A percentile compares a stretch with the other conserved stretches of the same genome.
phyloP scores from a whole-genome alignment of 768 basidiomycete species.

The Collybia sp. region DNA sequence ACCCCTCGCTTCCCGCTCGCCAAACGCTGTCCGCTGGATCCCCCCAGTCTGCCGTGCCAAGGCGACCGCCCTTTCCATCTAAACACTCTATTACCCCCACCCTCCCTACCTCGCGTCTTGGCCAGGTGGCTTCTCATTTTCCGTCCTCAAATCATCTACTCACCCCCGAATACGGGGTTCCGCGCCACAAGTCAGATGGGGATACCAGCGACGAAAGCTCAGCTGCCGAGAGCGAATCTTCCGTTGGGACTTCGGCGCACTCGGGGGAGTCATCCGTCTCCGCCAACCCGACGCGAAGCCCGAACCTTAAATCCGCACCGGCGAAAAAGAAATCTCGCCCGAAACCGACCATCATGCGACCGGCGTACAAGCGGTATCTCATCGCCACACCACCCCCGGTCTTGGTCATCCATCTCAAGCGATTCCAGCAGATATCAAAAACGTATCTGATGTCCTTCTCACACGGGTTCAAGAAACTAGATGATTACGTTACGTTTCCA shows the following conservation, averaged over 20 bases:
- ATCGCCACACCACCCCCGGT: constrained; percentile 83
- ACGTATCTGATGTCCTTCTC: constrained; percentile 58
- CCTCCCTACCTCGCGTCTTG: constrained; percentile 9
- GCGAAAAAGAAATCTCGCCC: constrained; percentile 23
- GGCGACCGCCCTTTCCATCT: constrained; percentile 1
- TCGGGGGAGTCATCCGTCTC: constrained; percentile 11
- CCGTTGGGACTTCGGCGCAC: constrained; percentile 18
- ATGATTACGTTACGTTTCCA: constrained; percentile 90
- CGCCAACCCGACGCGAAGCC: neutral
- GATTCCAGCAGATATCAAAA: constrained; percentile 84
- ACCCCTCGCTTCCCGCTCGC: constrained; percentile 5
- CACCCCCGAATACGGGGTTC: constrained; percentile 10
- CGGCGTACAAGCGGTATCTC: constrained; percentile 93
- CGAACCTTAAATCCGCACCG: constrained; percentile 11
- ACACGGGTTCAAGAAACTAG: constrained; percentile 81
- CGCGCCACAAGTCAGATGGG: constrained; percentile 9
- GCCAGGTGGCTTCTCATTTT: constrained; percentile 11
- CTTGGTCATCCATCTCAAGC: constrained; percentile 88
- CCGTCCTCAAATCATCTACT: constrained; percentile 11
- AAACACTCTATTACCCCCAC: too few relatives aligned
- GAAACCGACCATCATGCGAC: constrained; percentile 70
- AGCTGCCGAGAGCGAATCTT: constrained; percentile 38
- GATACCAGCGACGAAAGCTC: constrained; percentile 33
- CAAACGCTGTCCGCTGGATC: neutral
- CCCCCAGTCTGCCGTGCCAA: constrained; percentile 5